A percentile compares a stretch with the other conserved stretches of the same genome.
phyloP scores from a whole-genome alignment of 345 rosid genomes.

The Theobroma cacao region DNA sequence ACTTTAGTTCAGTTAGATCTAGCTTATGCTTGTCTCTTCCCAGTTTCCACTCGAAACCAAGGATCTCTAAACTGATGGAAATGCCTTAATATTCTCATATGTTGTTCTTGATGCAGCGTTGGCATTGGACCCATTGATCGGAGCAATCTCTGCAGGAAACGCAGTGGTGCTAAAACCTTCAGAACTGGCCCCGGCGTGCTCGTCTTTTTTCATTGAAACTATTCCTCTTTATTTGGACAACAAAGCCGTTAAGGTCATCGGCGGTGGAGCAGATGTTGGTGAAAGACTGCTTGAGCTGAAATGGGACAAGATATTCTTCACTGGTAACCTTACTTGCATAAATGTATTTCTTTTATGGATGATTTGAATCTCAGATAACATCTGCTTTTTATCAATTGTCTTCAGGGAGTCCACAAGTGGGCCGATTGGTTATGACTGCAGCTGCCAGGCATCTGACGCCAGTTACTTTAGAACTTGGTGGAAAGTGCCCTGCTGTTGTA shows the following conservation, averaged over 20 bases:
- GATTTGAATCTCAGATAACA: neutral
- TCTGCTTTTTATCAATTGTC: neutral
- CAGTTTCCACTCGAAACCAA: too few relatives aligned
- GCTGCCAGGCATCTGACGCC: slow-evolving; percentile 88
- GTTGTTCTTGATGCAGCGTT: slow-evolving; percentile 46
- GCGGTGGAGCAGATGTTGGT: slow-evolving; percentile 58
- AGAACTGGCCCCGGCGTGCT: slow-evolving; percentile 60
- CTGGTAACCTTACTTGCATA: too few relatives aligned
- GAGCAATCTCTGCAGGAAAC: slow-evolving; percentile 94
- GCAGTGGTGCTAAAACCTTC: slow-evolving; percentile 72
- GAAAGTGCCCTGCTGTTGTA: slow-evolving; percentile 73
- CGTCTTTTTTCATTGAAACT: slow-evolving; percentile 49
- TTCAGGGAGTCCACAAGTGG: slow-evolving; percentile 73
- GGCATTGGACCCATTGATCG: slow-evolving; percentile 75
- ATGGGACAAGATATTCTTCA: slow-evolving; percentile 95
- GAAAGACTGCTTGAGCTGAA: slow-evolving; percentile 56
- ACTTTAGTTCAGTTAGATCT: too few relatives aligned
- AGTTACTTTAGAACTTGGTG: slow-evolving; percentile 86
- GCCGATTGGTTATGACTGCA: slow-evolving; percentile 63
- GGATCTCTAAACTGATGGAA: neutral
- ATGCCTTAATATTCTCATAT: neutral
- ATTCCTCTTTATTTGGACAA: slow-evolving; percentile 65
- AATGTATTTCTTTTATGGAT: too few relatives aligned
- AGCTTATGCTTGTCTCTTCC: too few relatives aligned
- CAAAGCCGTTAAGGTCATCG: slow-evolving; percentile 65